phyloP scores from a whole-genome alignment of 164 flowering plant genomes.

The Cinnamomum micranthum region DNA sequence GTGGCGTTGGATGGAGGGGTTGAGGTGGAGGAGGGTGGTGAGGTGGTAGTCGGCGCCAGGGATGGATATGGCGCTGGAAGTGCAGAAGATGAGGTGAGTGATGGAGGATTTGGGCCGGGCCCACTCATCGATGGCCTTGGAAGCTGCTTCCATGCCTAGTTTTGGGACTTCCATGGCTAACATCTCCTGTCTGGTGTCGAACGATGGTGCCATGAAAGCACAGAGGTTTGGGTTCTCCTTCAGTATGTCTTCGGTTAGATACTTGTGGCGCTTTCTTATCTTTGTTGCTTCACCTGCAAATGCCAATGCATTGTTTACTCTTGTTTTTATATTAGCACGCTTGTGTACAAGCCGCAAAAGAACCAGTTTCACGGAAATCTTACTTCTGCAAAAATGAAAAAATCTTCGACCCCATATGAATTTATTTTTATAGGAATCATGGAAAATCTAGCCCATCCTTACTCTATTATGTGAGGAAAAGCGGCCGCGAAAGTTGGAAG shows the following conservation, averaged over 20 bases:
- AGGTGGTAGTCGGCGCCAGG: not conserved
- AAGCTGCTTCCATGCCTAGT: slow-evolving; percentile 5
- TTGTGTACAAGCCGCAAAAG: not conserved
- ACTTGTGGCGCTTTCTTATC: slow-evolving; percentile 2
- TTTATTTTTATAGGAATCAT: too few species aligned
- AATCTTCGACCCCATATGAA: too few species aligned
- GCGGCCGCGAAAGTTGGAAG: not conserved
- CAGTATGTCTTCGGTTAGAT: slow-evolving; percentile 6
- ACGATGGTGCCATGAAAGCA: not conserved
- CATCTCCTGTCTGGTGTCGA: not conserved
- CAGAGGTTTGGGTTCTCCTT: not conserved
- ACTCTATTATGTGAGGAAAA: too few species aligned
- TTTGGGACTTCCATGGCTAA: not conserved
- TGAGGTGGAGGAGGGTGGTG: not conserved
- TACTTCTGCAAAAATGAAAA: too few species aligned
- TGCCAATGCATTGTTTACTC: not conserved
- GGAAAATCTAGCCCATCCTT: too few species aligned
- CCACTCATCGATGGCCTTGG: slow-evolving; percentile 6
- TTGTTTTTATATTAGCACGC: not conserved
- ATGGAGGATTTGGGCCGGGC: not conserved
- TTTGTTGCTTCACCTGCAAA: not conserved
- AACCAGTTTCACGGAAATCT: not conserved
- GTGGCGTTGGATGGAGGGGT: not conserved
- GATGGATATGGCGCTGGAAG: not conserved
- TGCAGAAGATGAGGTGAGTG: not conserved